Evolutionary conservation across 305 asterid species (phyloP), one percentile per base, ranked within the genome.

Genomic region (Caryopteris hybrid): DNA sequence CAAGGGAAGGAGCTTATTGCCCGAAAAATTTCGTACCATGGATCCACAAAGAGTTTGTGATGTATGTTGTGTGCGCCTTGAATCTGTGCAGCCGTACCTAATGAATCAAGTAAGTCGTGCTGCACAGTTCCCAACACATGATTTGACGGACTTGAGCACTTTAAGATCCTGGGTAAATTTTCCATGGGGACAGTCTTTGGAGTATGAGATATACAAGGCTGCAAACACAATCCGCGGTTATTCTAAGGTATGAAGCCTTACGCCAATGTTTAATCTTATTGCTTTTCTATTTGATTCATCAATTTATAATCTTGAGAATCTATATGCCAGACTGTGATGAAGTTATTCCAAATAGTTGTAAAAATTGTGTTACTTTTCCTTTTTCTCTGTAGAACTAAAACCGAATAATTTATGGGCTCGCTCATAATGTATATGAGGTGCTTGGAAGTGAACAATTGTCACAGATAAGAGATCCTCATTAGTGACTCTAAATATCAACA

Each of bases 141-240:
- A 94, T 78, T 74, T 94, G 73, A 94, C 98, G 8, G 98, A 94
- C 73, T 70, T 94, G 79, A 91, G 98, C 88, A 94, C 99, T 74
- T 81, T 94, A 73, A 85, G 99, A 80, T 94, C 99, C 45, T 94
- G 99, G 99, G 87, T 94, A 45, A 94, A 94, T 79, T 91, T 94
- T 67, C 99, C 99, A 0, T 94, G 98, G 99, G 98, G 98, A 21
- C 99, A 94, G 80, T 82, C 99, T 3, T 86, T 91, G 99, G 99
- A 94, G 73, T 74, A 87, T 41, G 99, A 94, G 83, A 94, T 91
- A 61, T 94, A 91, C 80, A 91, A 94, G 88, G 97, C 99, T 60
- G 79, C 98, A 46, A 94, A 91, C 85, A 83, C 88, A 25, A 82
- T 94, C 57, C 87, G 85, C 62, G 80, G 93, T 51, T 94, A 94